These are phyloP conservation scores for Wallacemonas collosoma DNA, from an alignment of 208 protist species.

Conservation along the genomic window DNA sequence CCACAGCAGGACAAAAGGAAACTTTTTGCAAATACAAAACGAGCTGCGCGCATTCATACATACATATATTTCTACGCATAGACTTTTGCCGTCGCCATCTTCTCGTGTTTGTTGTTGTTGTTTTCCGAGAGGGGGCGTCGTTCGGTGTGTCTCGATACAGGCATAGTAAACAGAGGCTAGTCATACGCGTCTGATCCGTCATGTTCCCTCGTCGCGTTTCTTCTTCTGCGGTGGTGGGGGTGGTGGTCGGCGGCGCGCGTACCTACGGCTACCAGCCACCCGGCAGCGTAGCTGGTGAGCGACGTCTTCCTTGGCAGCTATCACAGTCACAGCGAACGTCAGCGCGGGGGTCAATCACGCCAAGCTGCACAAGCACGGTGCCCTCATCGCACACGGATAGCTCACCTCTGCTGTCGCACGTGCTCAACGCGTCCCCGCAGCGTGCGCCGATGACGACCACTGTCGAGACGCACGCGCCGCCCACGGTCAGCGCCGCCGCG, in stretches of 20 bases:
- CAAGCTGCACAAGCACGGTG: no score
- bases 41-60: not conserved
- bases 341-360: no score
- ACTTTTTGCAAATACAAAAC: not conserved
- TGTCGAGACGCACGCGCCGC: not conserved
- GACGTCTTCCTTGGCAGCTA: constrained; percentile 63
- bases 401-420: constrained; percentile 10
- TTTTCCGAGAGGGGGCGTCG: not conserved
- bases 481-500: not conserved
- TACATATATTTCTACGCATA: no score
- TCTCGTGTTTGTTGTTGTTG: constrained; percentile 2
- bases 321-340: not conserved
- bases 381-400: not conserved
- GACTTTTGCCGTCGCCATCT: not conserved
- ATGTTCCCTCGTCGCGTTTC: constrained; percentile 17
- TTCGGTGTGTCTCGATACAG: no score
- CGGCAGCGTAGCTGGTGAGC: constrained; percentile 32
- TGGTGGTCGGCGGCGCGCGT: not conserved
- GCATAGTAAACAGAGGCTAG: no score
- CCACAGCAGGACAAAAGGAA: not conserved
- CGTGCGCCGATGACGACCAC: not conserved
- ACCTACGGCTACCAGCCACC: constrained; percentile 61
- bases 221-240: not conserved
- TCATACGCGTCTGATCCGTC: constrained; percentile 2
- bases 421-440: not conserved